Percentiles rank a stretch among this genome's conserved stretches.
Conservation (phyloP, 2,329 filamentous ascomycete species). For the Stachybotrys chartarum region DNA sequence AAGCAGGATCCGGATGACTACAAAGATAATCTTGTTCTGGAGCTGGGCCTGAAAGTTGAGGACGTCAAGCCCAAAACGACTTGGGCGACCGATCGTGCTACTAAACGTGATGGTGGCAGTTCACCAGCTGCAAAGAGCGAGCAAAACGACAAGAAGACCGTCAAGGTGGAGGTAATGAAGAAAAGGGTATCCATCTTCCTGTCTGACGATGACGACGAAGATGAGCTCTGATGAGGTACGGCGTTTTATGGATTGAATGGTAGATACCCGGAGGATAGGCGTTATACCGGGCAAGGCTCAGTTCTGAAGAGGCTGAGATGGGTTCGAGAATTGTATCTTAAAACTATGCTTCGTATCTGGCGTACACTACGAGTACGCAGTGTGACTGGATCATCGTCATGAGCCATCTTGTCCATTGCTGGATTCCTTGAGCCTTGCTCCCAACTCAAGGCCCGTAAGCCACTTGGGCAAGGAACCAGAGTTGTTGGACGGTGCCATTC, state of each 20-base stretch:
- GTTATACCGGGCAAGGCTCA: no score
- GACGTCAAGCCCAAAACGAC: background rate
- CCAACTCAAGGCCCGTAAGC: no score
- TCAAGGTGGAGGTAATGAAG: constrained; percentile 4
- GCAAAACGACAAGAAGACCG: background rate
- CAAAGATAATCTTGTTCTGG: background rate
- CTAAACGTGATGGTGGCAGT: background rate
- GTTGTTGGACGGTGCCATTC: no score
- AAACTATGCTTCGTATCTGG: no score
- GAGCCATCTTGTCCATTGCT: no score
- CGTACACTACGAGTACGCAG: no score
- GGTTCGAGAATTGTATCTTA: no score
- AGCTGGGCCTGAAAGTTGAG: constrained; percentile 1
- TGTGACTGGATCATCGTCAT: no score
- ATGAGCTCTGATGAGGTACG: constrained; percentile 22
- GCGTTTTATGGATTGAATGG: background rate
- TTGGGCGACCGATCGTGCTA: no score
- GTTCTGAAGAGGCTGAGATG: no score
- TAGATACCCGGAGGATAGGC: background rate
- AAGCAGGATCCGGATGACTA: background rate
- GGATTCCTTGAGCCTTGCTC: no score
- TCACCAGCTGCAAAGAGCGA: background rate
- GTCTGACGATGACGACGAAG: constrained; percentile 29
- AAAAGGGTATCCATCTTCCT: constrained; percentile 27
- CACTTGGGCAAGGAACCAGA: no score